These are phyloP conservation scores for Candida sp. DNA, from an alignment of 1,139 yeast species.

Conservation along the genomic window DNA sequence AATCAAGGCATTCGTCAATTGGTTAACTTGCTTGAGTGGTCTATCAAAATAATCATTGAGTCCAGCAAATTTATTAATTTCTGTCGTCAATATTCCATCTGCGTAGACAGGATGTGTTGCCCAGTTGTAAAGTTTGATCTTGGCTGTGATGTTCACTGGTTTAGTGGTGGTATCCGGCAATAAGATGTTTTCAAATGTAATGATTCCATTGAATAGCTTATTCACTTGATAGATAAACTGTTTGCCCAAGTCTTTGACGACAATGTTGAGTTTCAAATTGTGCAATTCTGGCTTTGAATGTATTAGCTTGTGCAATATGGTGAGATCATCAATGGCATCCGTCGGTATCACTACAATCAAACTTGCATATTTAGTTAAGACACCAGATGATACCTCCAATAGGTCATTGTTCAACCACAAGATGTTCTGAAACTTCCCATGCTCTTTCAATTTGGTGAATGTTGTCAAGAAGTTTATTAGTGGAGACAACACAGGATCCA, in stretches of 20 bases:
- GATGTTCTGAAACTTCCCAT: conserved; percentile 61
- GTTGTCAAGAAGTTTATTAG: conserved; percentile 64
- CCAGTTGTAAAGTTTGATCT: conserved; percentile 38
- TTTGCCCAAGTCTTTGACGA: conserved; percentile 36
- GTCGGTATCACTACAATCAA: conserved; percentile 39
- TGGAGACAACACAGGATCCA: conserved; percentile 60
- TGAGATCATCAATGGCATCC: conserved; percentile 20
- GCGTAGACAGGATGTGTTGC: conserved; percentile 28
- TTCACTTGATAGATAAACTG: conserved; percentile 33
- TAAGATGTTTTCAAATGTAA: conserved; percentile 24
- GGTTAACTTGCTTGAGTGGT: conserved; percentile 38
- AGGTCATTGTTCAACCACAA: conserved; percentile 55
- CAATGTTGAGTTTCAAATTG: conserved; percentile 23
- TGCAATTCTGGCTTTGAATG: conserved; percentile 10
- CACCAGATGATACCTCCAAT: conserved; percentile 7
- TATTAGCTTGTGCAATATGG: conserved; percentile 15
- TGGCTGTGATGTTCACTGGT: conserved; percentile 21
- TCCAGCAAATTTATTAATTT: conserved; percentile 23
- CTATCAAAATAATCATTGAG: conserved; percentile 33
- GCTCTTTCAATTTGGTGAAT: conserved; percentile 58
- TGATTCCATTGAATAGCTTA: conserved; percentile 22
- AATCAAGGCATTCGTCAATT: conserved; percentile 28
- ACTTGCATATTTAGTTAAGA: conserved; percentile 28
- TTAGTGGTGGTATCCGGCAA: conserved; percentile 5
- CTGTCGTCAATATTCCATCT: conserved; percentile 27